These are phyloP conservation scores for Beauveria brongniartii DNA, from an alignment of 2,329 filamentous ascomycete genomes.

Conservation along the genomic window DNA sequence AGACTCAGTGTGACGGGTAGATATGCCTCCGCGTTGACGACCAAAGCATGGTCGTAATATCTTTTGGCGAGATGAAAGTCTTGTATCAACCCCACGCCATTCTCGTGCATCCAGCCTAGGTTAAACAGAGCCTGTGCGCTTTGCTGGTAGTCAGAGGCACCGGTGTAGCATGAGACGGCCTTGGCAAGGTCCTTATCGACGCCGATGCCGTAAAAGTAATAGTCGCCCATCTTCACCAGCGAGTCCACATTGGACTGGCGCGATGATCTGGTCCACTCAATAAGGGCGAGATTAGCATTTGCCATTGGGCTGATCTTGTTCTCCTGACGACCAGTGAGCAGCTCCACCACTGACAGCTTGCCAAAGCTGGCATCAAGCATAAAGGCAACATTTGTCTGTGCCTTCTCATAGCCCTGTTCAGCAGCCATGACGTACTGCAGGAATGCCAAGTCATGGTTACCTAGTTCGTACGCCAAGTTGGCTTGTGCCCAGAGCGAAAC, in stretches of 20 bases:
- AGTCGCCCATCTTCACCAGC: constrained; percentile 96
- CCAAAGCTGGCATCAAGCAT: constrained; percentile 69
- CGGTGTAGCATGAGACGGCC: constrained; percentile 86
- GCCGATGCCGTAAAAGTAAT: constrained; percentile 81
- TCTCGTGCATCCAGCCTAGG: constrained; percentile 98
- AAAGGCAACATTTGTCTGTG: constrained; percentile 84
- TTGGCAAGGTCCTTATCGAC: constrained; percentile 66
- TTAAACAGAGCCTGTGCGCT: constrained; percentile 96
- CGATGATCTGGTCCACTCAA: constrained; percentile 93
- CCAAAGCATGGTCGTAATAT: constrained; percentile 87
- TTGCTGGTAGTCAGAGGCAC: constrained; percentile 82
- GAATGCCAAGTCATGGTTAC: constrained; percentile 72
- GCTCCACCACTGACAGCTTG: constrained; percentile 25
- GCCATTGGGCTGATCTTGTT: constrained; percentile 33
- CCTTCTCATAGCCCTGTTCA: constrained; percentile 84
- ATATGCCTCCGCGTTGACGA: constrained; percentile 89
- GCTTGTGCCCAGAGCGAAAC: constrained; percentile 77
- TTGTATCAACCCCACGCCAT: constrained; percentile 83
- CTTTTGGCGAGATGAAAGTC: constrained; percentile 96
- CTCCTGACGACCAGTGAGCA: constrained; percentile 28
- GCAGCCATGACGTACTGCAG: constrained; percentile 79
- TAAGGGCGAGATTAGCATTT: constrained; percentile 59
- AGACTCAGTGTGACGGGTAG: constrained; percentile 84
- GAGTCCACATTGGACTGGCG: constrained; percentile 91
- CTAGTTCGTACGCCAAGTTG: constrained; percentile 71